These are phyloP conservation scores for Pelargonium myrrhifolium DNA, from an alignment of 441 rosid genomes.

Conservation along the genomic window DNA sequence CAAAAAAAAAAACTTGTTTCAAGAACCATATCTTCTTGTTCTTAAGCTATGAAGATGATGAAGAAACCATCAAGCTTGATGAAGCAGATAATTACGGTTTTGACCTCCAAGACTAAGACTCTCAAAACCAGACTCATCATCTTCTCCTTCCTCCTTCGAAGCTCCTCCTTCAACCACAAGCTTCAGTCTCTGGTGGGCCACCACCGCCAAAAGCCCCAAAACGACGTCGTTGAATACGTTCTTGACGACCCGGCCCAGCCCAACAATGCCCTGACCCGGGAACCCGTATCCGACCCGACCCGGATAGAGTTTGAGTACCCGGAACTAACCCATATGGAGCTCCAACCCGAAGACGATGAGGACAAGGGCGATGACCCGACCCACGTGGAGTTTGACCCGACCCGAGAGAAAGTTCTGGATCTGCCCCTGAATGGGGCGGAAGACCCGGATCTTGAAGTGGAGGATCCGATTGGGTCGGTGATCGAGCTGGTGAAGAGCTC, in stretches of 20 bases:
- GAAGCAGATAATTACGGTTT: background rate
- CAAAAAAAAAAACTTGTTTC: too few species aligned
- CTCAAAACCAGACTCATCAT: background rate
- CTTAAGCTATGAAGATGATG: background rate
- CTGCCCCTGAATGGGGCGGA: too few species aligned
- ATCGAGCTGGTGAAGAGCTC: slow-evolving; percentile 5
- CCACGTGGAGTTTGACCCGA: too few species aligned
- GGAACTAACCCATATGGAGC: too few species aligned
- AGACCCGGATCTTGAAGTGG: background rate
- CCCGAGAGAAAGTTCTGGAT: too few species aligned
- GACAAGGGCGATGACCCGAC: too few species aligned
- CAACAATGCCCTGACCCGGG: slow-evolving; percentile 1
- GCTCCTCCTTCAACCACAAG: slow-evolving; percentile 1
- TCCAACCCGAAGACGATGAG: too few species aligned
- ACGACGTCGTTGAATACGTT: background rate
- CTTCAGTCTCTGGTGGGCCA: background rate
- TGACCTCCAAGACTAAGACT: background rate
- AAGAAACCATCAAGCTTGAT: background rate
- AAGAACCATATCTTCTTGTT: background rate
- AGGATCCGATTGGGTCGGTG: background rate
- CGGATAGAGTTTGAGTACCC: too few species aligned
- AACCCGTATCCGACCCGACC: background rate
- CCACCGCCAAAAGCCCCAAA: background rate
- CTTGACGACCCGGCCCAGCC: background rate
- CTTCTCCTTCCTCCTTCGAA: background rate